phyloP scores from a whole-genome alignment of 352 stramenopile species.

The Pythium phragmiticola region DNA sequence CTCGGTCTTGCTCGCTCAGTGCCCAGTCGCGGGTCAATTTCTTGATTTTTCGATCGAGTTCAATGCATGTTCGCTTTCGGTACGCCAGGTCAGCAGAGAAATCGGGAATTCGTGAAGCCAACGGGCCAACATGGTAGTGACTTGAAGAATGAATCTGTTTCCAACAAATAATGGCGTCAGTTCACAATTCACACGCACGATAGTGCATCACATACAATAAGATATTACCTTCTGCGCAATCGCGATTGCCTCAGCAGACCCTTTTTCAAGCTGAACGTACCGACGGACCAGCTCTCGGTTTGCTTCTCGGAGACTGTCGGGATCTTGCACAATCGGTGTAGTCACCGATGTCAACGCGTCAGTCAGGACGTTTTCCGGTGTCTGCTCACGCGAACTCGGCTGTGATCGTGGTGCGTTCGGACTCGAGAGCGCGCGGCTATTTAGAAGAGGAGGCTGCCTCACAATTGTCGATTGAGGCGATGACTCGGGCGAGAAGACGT shows the following conservation, averaged over 20 bases:
- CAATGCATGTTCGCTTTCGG: constrained; percentile 39
- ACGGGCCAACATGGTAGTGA: constrained; percentile 48
- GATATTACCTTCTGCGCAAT: constrained; percentile 33
- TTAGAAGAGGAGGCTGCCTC: neutral
- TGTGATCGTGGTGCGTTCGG: neutral
- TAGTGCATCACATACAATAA: neutral
- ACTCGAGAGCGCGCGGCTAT: neutral
- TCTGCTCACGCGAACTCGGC: constrained; percentile 1
- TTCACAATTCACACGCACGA: neutral
- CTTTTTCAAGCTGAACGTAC: constrained; percentile 41
- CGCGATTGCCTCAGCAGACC: constrained; percentile 40
- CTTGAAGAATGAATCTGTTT: constrained; percentile 38
- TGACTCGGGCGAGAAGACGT: constrained; percentile 14
- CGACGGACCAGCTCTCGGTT: constrained; percentile 33
- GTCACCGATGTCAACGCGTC: neutral
- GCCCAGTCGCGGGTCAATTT: constrained; percentile 57
- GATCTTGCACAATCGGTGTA: neutral
- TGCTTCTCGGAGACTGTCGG: neutral
- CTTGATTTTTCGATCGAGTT: constrained; percentile 40
- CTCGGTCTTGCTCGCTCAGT: constrained; percentile 38
- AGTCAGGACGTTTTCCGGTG: neutral
- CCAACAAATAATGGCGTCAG: neutral
- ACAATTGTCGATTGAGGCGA: neutral
- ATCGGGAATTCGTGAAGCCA: constrained; percentile 28
- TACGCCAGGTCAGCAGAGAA: constrained; percentile 44